Base-by-base conservation (phyloP, 352 stramenopile species). In the Phytophthora sp. region DNA sequence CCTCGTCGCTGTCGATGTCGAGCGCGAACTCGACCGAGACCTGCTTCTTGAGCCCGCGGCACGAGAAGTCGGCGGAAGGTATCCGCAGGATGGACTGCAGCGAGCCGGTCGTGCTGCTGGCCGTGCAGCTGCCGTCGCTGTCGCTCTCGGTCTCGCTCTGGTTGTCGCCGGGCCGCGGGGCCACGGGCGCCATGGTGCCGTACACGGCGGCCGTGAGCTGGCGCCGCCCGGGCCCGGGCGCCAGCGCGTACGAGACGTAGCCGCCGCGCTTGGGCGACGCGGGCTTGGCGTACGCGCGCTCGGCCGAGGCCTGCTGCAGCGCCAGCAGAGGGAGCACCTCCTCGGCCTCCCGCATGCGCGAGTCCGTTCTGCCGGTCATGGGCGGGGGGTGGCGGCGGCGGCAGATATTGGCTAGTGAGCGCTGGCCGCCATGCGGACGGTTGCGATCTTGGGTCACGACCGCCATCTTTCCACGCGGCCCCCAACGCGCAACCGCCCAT, bases 101-200 rank as follows among this genome's bases (percentile, higher is more conserved):
- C 37, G 66, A 76, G 42, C 50, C 49, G 8, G 45, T 60, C 4
- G 46, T 54, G 52, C 56, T 74, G 53, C 61, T 77, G 54, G 55
- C 59, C 7, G 72, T 74, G 54, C 66, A 86, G 52, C 79, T 88
- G 2, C 75, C 74, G 60, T 92, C 84, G 34, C 84, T 92, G 52
- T 92, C 84, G 67, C 84, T 92, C 35, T 92, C 84, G 3, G 84
- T 92, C 66, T 92, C 84, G 60, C 84, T 92, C 46, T 91, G 81
- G 50, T 77, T 82, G 42, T 71, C 39, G 9, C 54, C 58, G 12
- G 41, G 41, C 12, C 38, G 26, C 2, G 55, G 55, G 20, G 34
- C 43, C 10, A 67, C 34, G n/a, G 65, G 45, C 10, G 64, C n/a
- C 53, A 86, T 80, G 27, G 71, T 76, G 28, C 77, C 77, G 46